These are phyloP conservation scores for Gossypium arboreum DNA, from an alignment of 345 rosid species.

Conservation along the genomic window DNA sequence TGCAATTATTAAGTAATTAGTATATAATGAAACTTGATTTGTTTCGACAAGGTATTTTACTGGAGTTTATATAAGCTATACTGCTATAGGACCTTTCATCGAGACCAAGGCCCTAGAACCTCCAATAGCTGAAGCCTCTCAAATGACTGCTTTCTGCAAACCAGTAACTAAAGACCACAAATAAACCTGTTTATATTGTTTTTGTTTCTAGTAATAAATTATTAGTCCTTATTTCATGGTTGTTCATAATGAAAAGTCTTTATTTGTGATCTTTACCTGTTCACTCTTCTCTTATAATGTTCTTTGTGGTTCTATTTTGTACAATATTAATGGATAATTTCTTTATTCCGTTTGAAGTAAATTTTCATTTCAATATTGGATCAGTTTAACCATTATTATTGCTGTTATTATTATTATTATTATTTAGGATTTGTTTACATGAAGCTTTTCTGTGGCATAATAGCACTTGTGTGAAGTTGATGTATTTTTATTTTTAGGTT, in stretches of 20 bases:
- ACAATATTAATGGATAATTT: not conserved
- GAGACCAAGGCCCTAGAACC: not conserved
- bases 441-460: not conserved
- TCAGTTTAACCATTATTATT: not conserved
- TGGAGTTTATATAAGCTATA: not conserved
- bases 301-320: not conserved
- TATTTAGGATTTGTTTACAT: not conserved
- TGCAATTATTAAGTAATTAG: not conserved
- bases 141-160: conserved; percentile 3
- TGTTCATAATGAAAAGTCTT: not conserved
- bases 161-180: not conserved
- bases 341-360: not conserved
- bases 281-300: not conserved
- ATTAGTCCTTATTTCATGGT: not conserved
- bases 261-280: not conserved
- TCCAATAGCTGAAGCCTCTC: conserved; percentile 1
- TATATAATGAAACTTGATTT: not conserved
- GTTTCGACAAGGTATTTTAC: not conserved
- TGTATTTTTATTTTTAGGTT: conserved; percentile 44
- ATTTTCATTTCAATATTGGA: not conserved
- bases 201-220: not conserved
- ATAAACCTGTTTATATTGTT: not conserved
- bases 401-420: not conserved
- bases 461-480: not conserved
- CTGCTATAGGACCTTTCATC: not conserved